Conservation (phyloP, 805 yeast genomes). For the Tetrapisispora fleetii region DNA sequence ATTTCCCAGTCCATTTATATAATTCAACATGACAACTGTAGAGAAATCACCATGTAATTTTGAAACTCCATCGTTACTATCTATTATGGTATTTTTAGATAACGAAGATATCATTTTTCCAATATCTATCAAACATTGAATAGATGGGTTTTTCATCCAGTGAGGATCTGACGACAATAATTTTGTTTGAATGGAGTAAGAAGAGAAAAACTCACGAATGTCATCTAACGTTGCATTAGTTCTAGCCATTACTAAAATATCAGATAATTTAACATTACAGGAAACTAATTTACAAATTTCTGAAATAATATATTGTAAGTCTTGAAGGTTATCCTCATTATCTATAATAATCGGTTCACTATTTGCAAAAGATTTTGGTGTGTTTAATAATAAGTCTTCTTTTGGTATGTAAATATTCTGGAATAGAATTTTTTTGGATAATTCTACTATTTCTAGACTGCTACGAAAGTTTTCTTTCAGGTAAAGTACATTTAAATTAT, state of each 20-base stretch:
- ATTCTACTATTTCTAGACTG: conserved; percentile 43
- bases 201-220: conserved; percentile 31
- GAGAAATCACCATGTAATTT: conserved; percentile 21
- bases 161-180: conserved; percentile 39
- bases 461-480: conserved; percentile 50
- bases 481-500: conserved; percentile 21
- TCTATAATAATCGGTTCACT: conserved; percentile 11
- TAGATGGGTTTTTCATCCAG: conserved; percentile 38
- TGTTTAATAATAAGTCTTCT: neutral
- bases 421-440: conserved; percentile 2
- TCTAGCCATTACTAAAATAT: conserved; percentile 44
- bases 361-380: conserved; percentile 10
- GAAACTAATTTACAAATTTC: conserved; percentile 19
- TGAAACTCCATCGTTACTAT: neutral
- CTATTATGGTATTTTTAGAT: neutral
- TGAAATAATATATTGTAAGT: conserved; percentile 14
- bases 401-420: neutral
- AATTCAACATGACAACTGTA: conserved; percentile 17
- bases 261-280: conserved; percentile 21
- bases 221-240: conserved; percentile 41
- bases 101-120: conserved; percentile 29
- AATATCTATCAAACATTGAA: conserved; percentile 38
- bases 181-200: conserved; percentile 34
- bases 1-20: conserved; percentile 19
- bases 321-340: conserved; percentile 11